Conservation (phyloP, 2,329 filamentous ascomycete genomes). For the Gaeumannomyces sp. region DNA sequence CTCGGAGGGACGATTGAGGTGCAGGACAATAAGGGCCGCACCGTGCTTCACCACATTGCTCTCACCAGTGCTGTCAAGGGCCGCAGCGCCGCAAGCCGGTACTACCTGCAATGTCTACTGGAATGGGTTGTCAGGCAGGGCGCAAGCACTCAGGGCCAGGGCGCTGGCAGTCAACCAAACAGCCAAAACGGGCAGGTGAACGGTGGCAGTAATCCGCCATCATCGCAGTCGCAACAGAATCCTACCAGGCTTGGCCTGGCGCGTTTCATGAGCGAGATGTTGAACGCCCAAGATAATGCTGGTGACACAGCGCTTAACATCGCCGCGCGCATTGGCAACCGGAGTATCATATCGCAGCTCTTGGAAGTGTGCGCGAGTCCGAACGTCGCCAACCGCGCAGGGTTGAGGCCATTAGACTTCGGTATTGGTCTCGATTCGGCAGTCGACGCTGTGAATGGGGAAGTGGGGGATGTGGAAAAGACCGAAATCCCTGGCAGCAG, state of each 20-base stretch:
- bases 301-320: constrained; percentile 95
- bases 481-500: constrained; percentile 37
- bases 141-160: constrained; percentile 5
- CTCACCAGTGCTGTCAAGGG: constrained; percentile 94
- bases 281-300: constrained; percentile 88
- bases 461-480: constrained; percentile 36
- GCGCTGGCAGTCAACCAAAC: constrained; percentile 25
- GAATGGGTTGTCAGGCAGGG: constrained; percentile 92
- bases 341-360: constrained; percentile 93
- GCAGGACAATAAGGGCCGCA: constrained; percentile 80
- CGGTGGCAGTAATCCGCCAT: constrained; percentile 12
- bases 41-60: constrained; percentile 92
- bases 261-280: constrained; percentile 93
- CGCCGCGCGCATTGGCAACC: constrained; percentile 85
- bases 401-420: constrained; percentile 86
- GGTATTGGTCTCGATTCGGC: constrained; percentile 68
- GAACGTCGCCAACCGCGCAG: constrained; percentile 84
- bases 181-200: constrained; percentile 31
- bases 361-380: constrained; percentile 92
- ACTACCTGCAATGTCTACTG: constrained; percentile 89
- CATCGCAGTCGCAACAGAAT: constrained; percentile 13
- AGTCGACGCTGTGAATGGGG: constrained; percentile 37
- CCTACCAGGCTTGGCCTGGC: constrained; percentile 74
- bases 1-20: constrained; percentile 87
- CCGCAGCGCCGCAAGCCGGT: constrained; percentile 82